Conservation (phyloP, 140 eudicot genomes). For the Oenanthe javanica region DNA sequence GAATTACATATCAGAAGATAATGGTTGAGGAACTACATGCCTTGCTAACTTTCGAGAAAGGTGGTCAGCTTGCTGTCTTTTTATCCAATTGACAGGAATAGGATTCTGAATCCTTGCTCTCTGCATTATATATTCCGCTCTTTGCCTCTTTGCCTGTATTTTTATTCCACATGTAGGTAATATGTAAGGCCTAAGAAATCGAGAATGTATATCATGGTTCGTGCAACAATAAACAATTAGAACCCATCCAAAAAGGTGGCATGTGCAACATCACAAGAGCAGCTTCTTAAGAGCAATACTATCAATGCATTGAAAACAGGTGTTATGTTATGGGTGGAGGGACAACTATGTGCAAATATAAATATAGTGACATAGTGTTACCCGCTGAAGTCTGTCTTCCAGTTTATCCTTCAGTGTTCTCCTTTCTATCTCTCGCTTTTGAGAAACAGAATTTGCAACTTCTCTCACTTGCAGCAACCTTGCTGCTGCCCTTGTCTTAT, state of each 20-base stretch:
- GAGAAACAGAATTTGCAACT: slow-evolving; percentile 45
- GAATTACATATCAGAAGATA: background rate
- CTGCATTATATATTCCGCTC: slow-evolving; percentile 59
- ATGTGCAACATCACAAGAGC: background rate
- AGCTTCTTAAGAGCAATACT: background rate
- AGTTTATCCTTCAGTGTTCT: slow-evolving; percentile 55
- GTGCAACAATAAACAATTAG: background rate
- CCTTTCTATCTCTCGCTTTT: slow-evolving; percentile 67
- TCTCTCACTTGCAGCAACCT: slow-evolving; percentile 47
- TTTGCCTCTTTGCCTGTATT: slow-evolving; percentile 69
- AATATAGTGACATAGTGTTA: slow-evolving; percentile 13
- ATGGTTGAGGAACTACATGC: slow-evolving; percentile 20
- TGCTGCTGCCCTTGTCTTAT: slow-evolving; percentile 53
- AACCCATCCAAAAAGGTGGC: background rate
- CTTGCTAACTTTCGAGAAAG: slow-evolving; percentile 69
- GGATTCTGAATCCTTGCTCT: slow-evolving; percentile 36
- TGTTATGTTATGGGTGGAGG: background rate
- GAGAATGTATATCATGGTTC: background rate
- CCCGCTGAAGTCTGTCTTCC: slow-evolving; percentile 68
- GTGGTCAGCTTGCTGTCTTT: slow-evolving; percentile 53
- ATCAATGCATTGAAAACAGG: background rate
- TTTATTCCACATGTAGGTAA: slow-evolving; percentile 12
- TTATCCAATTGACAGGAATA: slow-evolving; percentile 26
- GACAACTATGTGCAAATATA: background rate
- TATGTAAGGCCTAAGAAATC: background rate